Conservation (phyloP, 2,329 filamentous ascomycete species). For the Blastomyces parvus region DNA sequence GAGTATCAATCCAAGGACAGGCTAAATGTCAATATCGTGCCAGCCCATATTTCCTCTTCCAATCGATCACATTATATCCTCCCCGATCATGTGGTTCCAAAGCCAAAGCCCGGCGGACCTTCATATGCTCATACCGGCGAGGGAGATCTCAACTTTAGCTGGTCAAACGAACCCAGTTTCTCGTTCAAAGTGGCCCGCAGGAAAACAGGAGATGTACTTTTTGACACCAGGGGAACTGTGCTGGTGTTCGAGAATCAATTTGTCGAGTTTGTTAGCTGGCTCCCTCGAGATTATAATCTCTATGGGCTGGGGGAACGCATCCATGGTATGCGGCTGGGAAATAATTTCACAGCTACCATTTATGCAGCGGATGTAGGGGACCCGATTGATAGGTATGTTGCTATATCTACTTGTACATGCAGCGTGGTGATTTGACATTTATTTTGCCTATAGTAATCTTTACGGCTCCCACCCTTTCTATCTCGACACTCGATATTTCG, state of each 20-base stretch:
- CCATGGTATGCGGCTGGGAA: constrained; percentile 59
- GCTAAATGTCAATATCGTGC: constrained; percentile 60
- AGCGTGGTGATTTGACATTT: neutral
- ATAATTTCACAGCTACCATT: constrained; percentile 60
- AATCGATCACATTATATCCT: constrained; percentile 61
- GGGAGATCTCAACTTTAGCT: constrained; percentile 43
- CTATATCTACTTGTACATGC: neutral
- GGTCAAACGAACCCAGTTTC: constrained; percentile 51
- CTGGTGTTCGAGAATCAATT: constrained; percentile 71
- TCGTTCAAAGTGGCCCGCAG: constrained; percentile 47
- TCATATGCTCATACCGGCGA: constrained; percentile 28
- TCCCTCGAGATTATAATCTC: constrained; percentile 64
- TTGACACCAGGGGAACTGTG: constrained; percentile 54
- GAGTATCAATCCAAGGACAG: constrained; percentile 57
- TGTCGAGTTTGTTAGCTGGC: constrained; percentile 57
- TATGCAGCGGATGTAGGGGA: constrained; percentile 60
- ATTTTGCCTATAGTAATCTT: constrained; percentile 43
- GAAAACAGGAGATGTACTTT: constrained; percentile 57
- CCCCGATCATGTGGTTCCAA: constrained; percentile 52
- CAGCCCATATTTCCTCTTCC: constrained; percentile 50
- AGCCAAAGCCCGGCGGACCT: constrained; percentile 39
- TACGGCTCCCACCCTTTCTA: constrained; percentile 74
- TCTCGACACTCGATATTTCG: constrained; percentile 67
- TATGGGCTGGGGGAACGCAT: constrained; percentile 69
- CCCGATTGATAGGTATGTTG: constrained; percentile 36